Base-by-base conservation (phyloP, 495 filamentous ascomycete species). In the Daldinia vernicosa region DNA sequence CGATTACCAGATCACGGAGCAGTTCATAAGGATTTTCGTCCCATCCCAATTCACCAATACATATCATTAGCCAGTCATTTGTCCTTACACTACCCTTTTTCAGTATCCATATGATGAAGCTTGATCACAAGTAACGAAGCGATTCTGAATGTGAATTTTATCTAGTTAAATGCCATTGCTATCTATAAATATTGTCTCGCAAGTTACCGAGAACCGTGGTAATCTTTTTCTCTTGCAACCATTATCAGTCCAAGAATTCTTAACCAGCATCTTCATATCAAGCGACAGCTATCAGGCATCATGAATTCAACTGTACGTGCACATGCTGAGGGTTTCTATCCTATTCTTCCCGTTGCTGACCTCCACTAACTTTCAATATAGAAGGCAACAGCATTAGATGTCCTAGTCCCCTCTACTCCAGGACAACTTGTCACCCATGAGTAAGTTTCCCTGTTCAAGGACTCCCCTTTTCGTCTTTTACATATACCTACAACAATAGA, bases 371-470 rank as follows among this genome's bases (percentile, higher is more conserved):
- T 45, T 17, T 24, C 9, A 2, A 12, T 47, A 47, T 12, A 24
- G 19, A 24, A 11, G 43, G 8, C 19, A 11, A 47, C 43, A 19
- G 43, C 43, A 11, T 47, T 47, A 11, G 43, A 47, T 22, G 6
- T 24, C 9, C 17, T 47, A 1, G 43, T 47, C 19, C 43, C 43
- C 3, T 24, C 17, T 12, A 47, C 17, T 22, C 17, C 19, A 24
- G 39, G 39, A 6, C 24, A 47, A 9, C 8, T 12, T 9, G 19
- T 52, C 7, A 67, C 64, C 1, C 64, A 67, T 6, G 56, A 65
- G 50, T 66, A 43, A 59, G 64, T 61, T 33, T 14, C 15, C 15
- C 26, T 30, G 12, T n/a, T 24, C 1, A 14, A 24, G 11, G 1
- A 32, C n/a, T 14, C 8, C 24, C n/a, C 12, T 28, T 4, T 51